Evolutionary conservation across 306 rosid species (phyloP).

Genomic region (Rosa chinensis): DNA sequence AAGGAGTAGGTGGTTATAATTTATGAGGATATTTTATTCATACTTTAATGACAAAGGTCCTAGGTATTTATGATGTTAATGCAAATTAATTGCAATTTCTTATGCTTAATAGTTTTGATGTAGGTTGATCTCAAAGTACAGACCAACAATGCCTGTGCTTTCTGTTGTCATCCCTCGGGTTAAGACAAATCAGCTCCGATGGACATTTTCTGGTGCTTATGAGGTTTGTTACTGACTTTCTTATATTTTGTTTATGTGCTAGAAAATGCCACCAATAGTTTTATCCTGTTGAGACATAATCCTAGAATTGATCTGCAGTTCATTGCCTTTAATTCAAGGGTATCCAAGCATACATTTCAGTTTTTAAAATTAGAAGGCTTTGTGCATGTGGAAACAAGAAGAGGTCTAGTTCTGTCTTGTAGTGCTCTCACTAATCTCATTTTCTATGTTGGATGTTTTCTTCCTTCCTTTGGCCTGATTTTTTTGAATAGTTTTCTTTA

Average conservation of each 20-base stretch:
- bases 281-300: background rate
- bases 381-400: background rate
- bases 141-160: conserved; percentile 96
- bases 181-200: conserved; percentile 73
- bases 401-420: background rate
- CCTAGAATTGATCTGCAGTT: background rate
- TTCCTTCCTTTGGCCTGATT: background rate
- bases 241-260: background rate
- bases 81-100: background rate
- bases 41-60: background rate
- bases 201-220: conserved; percentile 86
- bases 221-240: conserved; percentile 51
- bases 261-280: background rate
- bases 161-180: conserved; percentile 87
- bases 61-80: background rate
- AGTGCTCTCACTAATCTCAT: background rate
- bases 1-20: background rate
- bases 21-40: background rate
- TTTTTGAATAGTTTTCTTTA: background rate
- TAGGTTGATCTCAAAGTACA: conserved; percentile 91
- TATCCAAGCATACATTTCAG: background rate
- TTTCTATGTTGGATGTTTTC: background rate
- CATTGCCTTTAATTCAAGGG: background rate
- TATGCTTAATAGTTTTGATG: background rate
- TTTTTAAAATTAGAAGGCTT: background rate